Base-by-base conservation (phyloP, 345 rosid genomes). In the Mercurialis annua region DNA sequence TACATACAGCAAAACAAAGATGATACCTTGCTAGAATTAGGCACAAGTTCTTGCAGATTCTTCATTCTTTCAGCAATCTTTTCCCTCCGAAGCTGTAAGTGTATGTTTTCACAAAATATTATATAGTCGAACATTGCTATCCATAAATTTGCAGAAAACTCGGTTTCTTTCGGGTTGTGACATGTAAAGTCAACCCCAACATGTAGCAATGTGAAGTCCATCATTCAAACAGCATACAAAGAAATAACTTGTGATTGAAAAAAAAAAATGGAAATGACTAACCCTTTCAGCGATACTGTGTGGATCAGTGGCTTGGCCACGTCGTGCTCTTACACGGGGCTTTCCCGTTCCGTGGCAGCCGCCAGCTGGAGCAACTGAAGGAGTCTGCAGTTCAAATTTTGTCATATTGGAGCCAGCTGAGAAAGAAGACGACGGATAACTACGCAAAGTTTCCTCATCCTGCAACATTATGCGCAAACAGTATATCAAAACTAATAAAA, bases 271-370 rank as follows among this genome's bases (percentile, higher is more conserved):
- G 46, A 27, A 43, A 67, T 34, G 34, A 69, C 62, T 40, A 36
- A 70, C 73, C 58, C 73, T 70, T 70, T 70, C 73, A 62, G 73
- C 73, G 38, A 69, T 69, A 20, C 73, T 61, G 23, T 69, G 73
- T 50, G 73, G 73, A 62, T 69, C 73, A n/a, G 73, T 69, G 27
- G 73, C 73, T 34, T 70, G 67, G 36, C 73, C 73, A 40, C 73
- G 73, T 8, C 67, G 73, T 38, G 73, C 73, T 47, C 73, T 70
- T 10, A 20, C 67, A 51, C 87, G 78, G 66, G 83, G 77, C 76
- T 80, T 81, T 71, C 63, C 83, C 42, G 51, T 73, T 55, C 76
- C 79, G 46, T 76, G 66, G 59, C 54, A 62, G 40, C 64, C 60
- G 56, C 49, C 74, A 38, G 70, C 59, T 10, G 69, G 61, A 66